Percentiles rank a stretch among this genome's conserved stretches.
Conservation (phyloP, 768 basidiomycete genomes). For the Botryobasidium botryosum region DNA sequence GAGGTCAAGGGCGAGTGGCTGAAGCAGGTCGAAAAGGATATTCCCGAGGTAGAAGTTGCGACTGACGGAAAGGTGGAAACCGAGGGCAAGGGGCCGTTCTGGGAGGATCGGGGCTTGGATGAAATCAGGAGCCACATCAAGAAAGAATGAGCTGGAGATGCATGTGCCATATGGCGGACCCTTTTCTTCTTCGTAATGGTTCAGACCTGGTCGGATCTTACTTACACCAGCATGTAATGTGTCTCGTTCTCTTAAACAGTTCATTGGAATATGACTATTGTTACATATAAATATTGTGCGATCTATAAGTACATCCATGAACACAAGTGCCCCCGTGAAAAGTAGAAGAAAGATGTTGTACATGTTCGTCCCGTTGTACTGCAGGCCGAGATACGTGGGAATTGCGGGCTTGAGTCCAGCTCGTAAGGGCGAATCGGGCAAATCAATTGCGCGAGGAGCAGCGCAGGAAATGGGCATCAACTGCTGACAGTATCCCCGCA, state of each 20-base stretch:
- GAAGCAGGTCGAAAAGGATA: slow-evolving; percentile 12
- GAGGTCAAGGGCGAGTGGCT: slow-evolving; percentile 31
- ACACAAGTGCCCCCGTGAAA: not conserved
- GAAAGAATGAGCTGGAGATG: slow-evolving; percentile 25
- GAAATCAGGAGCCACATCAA: slow-evolving; percentile 54
- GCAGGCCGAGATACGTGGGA: too few species aligned
- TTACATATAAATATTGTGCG: not conserved
- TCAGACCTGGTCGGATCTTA: too few species aligned
- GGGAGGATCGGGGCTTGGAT: slow-evolving; percentile 56
- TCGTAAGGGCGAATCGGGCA: too few species aligned
- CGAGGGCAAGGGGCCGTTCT: slow-evolving; percentile 28
- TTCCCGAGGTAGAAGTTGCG: slow-evolving; percentile 8
- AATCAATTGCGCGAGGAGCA: too few species aligned
- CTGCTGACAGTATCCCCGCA: too few species aligned
- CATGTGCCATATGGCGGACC: not conserved
- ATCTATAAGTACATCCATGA: not conserved
- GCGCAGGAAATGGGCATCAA: too few species aligned
- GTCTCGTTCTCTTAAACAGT: not conserved
- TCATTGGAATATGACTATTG: not conserved
- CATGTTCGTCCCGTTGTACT: too few species aligned
- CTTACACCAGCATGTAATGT: not conserved
- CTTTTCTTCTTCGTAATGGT: not conserved
- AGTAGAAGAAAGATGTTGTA: too few species aligned
- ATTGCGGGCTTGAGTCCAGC: too few species aligned
- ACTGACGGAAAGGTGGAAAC: slow-evolving; percentile 14